These are phyloP conservation scores for Agrocybe pediades DNA, from an alignment of 768 basidiomycete genomes.

Conservation along the genomic window DNA sequence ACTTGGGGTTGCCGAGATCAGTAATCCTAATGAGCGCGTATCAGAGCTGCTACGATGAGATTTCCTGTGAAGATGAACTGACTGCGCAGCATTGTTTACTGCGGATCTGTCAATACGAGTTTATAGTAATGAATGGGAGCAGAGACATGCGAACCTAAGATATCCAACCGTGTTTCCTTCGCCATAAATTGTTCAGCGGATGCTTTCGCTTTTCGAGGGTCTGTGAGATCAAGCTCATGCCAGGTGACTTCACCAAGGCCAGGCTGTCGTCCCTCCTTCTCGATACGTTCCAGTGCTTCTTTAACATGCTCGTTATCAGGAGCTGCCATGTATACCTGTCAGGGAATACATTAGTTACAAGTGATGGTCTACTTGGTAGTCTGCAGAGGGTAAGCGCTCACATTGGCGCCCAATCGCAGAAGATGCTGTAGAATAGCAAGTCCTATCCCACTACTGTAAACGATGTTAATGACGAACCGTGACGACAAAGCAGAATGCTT, in stretches of 20 bases:
- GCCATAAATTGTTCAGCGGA: conserved; percentile 48
- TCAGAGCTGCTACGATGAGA: not conserved
- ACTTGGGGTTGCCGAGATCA: conserved; percentile 16
- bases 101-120: not conserved
- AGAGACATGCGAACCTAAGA: conserved; percentile 39
- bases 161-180: conserved; percentile 54
- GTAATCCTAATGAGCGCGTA: conserved; percentile 6
- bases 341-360: not conserved
- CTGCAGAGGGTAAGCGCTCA: not conserved
- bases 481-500: not conserved
- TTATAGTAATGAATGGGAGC: not conserved
- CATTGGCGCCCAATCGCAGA: conserved; percentile 52
- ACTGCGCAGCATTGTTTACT: conserved; percentile 57
- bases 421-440: conserved; percentile 52
- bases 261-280: conserved; percentile 38
- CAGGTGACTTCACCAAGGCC: conserved; percentile 48
- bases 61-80: not conserved
- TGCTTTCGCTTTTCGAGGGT: conserved; percentile 44
- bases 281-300: conserved; percentile 38
- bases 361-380: not conserved
- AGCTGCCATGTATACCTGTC: conserved; percentile 50
- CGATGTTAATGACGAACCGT: not conserved
- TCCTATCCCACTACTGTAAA: conserved; percentile 39
- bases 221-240: conserved; percentile 52
- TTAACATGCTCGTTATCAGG: conserved; percentile 47